A percentile compares a stretch with the other conserved stretches of the same genome.
These are phyloP conservation scores for Yamadazyma sp. DNA, from an alignment of 805 yeast species.

Conservation along the genomic window DNA sequence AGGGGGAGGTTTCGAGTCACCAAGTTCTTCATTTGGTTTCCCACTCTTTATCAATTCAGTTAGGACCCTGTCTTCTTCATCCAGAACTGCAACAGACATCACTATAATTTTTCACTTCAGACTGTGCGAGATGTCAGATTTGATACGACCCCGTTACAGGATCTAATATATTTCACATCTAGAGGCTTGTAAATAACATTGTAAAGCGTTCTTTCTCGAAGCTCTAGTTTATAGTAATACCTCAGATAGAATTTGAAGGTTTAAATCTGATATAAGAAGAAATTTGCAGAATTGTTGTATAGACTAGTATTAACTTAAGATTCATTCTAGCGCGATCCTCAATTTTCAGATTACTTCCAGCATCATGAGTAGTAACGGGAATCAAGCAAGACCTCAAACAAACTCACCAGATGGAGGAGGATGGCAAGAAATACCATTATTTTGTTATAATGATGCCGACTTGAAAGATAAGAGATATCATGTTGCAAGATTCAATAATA, in stretches of 20 bases:
- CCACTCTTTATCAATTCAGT: conserved; percentile 4
- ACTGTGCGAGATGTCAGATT: conserved; percentile 1
- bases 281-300: no score
- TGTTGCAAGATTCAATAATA: conserved; percentile 74
- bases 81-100: conserved; percentile 26
- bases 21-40: not conserved
- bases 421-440: conserved; percentile 57
- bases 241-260: no score
- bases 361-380: no score
- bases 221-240: no score
- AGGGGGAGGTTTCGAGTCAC: conserved; percentile 27
- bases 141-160: not conserved
- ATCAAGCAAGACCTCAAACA: conserved; percentile 21
- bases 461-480: conserved; percentile 73
- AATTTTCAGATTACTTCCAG: no score
- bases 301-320: no score
- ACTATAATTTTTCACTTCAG: conserved; percentile 2
- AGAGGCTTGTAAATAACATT: no score
- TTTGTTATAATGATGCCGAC: conserved; percentile 71
- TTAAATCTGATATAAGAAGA: no score
- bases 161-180: not conserved
- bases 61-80: conserved; percentile 24
- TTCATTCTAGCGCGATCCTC: no score
- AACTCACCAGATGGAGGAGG: conserved; percentile 18
- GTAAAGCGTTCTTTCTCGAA: no score